Percentiles rank a stretch among this genome's conserved stretches.
Evolutionary conservation across 495 filamentous ascomycete species (phyloP).

Genomic region (Lepidopterella palustris): DNA sequence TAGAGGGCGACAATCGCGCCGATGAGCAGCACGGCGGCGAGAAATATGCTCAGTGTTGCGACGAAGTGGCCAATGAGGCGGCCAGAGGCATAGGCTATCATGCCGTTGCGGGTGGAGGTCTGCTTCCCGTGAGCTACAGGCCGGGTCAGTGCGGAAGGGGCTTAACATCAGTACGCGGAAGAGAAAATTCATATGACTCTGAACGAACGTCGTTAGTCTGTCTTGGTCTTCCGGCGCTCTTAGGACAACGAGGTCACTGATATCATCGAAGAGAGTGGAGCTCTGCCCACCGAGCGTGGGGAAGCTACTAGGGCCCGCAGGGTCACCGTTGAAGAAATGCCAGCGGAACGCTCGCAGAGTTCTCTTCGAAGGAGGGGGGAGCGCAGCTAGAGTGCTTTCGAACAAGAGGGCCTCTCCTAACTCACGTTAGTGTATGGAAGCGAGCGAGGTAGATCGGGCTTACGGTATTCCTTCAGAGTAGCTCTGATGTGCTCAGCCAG

Average conservation of each 20-base stretch:
- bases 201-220: conserved; percentile 8
- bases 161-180: background rate
- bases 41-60: background rate
- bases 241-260: conserved; percentile 8
- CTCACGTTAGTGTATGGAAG: background rate
- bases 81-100: background rate
- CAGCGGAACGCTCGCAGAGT: background rate
- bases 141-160: background rate
- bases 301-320: background rate
- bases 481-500: conserved; percentile 3
- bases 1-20: conserved; percentile 13
- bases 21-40: conserved; percentile 10
- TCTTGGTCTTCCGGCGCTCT: conserved; percentile 8
- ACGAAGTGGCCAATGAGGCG: background rate
- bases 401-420: conserved; percentile 10
- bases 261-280: conserved; percentile 9
- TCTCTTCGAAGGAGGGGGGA: conserved; percentile 4
- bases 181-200: conserved; percentile 13
- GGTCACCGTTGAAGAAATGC: background rate
- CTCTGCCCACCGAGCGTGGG: conserved; percentile 9
- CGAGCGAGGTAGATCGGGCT: background rate
- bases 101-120: conserved; percentile 1
- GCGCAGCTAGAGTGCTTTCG: conserved; percentile 2
- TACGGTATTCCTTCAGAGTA: conserved; percentile 11
- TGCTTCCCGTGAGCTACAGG: background rate